Conservation (phyloP, 129 eudicot genomes). For the Dittrichia graveolens region DNA sequence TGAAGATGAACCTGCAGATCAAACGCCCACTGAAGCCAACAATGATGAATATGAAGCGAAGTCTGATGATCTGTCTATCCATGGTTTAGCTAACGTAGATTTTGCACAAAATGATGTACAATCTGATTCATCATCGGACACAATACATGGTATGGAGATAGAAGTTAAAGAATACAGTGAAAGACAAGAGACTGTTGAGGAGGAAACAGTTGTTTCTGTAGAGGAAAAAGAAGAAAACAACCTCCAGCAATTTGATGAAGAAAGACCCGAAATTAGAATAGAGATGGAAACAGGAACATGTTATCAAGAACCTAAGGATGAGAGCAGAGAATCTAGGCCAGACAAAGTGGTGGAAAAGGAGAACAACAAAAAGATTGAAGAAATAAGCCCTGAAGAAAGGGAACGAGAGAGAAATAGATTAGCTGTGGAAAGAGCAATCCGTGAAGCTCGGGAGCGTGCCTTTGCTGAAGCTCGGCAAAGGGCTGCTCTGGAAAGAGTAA, state of each 20-base stretch:
- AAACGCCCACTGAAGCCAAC: slow-evolving; percentile 31
- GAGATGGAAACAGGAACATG: slow-evolving; percentile 39
- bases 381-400: slow-evolving; percentile 51
- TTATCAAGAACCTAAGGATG: slow-evolving; percentile 33
- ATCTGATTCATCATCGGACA: slow-evolving; percentile 38
- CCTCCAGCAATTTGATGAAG: slow-evolving; percentile 29
- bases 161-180: slow-evolving; percentile 37
- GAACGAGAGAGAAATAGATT: slow-evolving; percentile 69
- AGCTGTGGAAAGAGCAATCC: slow-evolving; percentile 87
- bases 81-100: slow-evolving; percentile 29
- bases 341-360: slow-evolving; percentile 40
- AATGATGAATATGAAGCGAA: slow-evolving; percentile 26
- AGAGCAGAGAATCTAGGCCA: slow-evolving; percentile 36
- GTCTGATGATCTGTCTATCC: slow-evolving; percentile 26
- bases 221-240: slow-evolving; percentile 31
- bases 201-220: slow-evolving; percentile 19
- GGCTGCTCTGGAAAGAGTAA: slow-evolving; percentile 69
- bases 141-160: slow-evolving; percentile 43
- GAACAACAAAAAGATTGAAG: slow-evolving; percentile 31
- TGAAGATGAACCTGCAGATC: slow-evolving; percentile 32
- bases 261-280: slow-evolving; percentile 31
- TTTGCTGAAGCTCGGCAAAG: slow-evolving; percentile 75
- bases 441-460: slow-evolving; percentile 97
- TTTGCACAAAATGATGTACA: slow-evolving; percentile 39
- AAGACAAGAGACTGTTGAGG: slow-evolving; percentile 34